Evolutionary conservation across 176 grass and related monocot species (phyloP).

Genomic region (Juncus inflexus): DNA sequence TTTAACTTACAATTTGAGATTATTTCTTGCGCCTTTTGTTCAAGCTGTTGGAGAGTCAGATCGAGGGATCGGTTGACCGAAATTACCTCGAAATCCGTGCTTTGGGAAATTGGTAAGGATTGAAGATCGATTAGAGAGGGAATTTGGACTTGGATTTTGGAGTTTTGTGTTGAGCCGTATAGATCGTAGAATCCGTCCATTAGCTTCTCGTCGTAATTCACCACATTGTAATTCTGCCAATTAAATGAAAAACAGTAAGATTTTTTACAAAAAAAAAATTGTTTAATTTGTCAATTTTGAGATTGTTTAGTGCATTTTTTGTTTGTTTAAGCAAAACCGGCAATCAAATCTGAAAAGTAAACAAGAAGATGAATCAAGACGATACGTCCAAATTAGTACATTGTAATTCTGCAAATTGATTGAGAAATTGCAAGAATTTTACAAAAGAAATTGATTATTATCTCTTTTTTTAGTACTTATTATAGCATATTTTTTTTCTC

Average conservation of each 20-base stretch:
- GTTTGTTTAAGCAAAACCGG: neutral
- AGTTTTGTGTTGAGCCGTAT: constrained; percentile 44
- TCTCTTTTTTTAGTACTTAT: constrained; percentile 1
- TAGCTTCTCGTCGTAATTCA: constrained; percentile 78
- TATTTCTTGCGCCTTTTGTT: constrained; percentile 38
- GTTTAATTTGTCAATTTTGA: neutral
- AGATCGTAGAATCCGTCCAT: constrained; percentile 85
- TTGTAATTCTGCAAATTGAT: neutral
- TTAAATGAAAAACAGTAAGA: constrained; percentile 19
- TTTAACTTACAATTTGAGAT: constrained; percentile 34
- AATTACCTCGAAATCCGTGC: constrained; percentile 42
- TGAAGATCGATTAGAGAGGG: constrained; percentile 50
- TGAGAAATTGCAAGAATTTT: too few relatives aligned
- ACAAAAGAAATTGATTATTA: neutral
- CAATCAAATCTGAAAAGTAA: neutral
- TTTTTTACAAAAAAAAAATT: neutral
- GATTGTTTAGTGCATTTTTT: neutral
- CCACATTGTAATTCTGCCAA: constrained; percentile 66
- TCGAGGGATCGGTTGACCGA: constrained; percentile 57
- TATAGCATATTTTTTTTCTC: neutral
- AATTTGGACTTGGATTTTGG: constrained; percentile 47
- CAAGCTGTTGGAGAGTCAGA: constrained; percentile 46
- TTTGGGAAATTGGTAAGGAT: constrained; percentile 24
- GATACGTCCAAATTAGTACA: neutral
- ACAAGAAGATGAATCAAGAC: constrained; percentile 1